Base-by-base conservation (phyloP, 2,329 filamentous ascomycete genomes). In the Diplodia corticola region DNA sequence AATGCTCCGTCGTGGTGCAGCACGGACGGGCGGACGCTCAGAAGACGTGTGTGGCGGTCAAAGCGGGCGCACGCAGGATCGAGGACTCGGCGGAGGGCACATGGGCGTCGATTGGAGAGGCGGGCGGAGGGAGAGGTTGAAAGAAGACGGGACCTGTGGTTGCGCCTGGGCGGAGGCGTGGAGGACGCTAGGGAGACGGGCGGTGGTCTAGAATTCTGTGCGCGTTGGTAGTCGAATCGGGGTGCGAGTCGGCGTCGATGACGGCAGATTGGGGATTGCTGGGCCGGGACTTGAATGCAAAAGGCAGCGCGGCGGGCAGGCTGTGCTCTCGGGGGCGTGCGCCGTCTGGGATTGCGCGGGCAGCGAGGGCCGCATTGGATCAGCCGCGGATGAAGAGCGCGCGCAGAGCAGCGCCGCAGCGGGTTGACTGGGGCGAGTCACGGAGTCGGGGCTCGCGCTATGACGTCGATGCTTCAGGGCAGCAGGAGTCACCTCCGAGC, bases 11-110 rank as follows among this genome's bases (percentile, higher is more conserved):
- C 59, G 59, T 64, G 35, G 46, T 54, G 35, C 61, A 51, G 48
- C 44, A 64, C 61, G 61, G 61, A 64, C 61, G 61, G 61, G 61
- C 61, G 53, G 61, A 40, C 33, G n/a, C 61, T 64, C 33, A 28
- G 33, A 9, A 17, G n/a, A 17, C 35, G 10, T 26, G 35, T 20
- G 24, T 22, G 63, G 49, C 37, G 37, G 63, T 51, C 49, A 53
- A 24, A 37, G 60, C 48, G 60, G 60, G 60, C 60, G 60, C 48
- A 40, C 60, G 60, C 51, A 53, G 33, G 30, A 12, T n/a, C 48
- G 49, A 35, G 48, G 26, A 28, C 20, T 28, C 9, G 30, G 13
- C 35, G 30, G 20, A 53, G 30, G 33, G 60, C 57, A 49, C 44
- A 61, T 63, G 60, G 60, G 49, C 60, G 48, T 20, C 13, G 48